phyloP scores from a whole-genome alignment of 2,329 filamentous ascomycete species.

The Pseudogymnoascus sp. region DNA sequence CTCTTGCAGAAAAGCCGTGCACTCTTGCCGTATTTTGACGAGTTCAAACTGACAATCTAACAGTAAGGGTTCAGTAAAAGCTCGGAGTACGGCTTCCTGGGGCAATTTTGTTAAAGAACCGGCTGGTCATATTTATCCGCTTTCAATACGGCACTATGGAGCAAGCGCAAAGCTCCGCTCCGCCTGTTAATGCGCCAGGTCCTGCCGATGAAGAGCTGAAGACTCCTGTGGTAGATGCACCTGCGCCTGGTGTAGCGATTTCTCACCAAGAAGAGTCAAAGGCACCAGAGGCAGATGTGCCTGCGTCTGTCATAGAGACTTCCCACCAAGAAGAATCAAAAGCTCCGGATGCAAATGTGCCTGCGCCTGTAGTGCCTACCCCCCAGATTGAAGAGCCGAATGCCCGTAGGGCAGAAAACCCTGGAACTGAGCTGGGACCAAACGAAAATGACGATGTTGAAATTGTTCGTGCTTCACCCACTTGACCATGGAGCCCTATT shows the following conservation, averaged over 20 bases:
- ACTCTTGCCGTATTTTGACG: not conserved
- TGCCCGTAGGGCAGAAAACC: not conserved
- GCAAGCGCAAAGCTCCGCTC: not conserved
- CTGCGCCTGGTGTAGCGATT: not conserved
- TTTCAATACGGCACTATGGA: not conserved
- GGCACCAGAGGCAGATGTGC: not conserved
- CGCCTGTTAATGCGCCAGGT: not conserved
- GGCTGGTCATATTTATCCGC: not conserved
- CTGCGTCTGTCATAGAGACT: not conserved
- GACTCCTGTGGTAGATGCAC: not conserved
- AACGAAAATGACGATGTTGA: conserved; percentile 3
- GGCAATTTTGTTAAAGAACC: not conserved
- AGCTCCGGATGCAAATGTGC: not conserved
- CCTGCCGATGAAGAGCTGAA: not conserved
- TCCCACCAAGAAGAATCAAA: not conserved
- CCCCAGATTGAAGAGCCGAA: not conserved
- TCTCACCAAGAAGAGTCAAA: too few relatives aligned
- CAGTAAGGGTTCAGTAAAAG: not conserved
- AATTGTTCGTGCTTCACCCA: not conserved
- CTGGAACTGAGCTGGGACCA: not conserved
- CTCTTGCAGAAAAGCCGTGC: not conserved
- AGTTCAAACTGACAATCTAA: not conserved
- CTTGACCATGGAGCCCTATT: not conserved
- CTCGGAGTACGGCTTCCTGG: not conserved
- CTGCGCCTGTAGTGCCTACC: not conserved